Conservation (phyloP, 345 rosid species). For the Salix caprea region DNA sequence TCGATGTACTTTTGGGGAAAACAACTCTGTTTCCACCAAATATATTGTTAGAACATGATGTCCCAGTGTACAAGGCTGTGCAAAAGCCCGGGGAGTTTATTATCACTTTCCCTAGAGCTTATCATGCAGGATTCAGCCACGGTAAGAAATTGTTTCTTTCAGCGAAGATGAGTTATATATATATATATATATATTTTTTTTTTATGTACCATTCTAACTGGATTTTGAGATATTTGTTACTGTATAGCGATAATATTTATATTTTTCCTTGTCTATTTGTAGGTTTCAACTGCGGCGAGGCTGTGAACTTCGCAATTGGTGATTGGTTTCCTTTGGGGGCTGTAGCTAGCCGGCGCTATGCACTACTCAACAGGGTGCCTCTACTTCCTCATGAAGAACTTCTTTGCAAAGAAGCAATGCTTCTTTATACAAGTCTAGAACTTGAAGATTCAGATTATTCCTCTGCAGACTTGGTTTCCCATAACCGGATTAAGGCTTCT, state of each 20-base stretch:
- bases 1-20: slow-evolving; percentile 93
- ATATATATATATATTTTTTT: too few species aligned
- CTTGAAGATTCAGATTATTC: slow-evolving; percentile 57
- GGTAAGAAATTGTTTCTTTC: slow-evolving; percentile 40
- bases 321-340: slow-evolving; percentile 98
- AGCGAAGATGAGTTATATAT: neutral
- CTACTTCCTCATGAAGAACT: slow-evolving; percentile 97
- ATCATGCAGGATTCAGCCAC: slow-evolving; percentile 99
- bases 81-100: slow-evolving; percentile 97
- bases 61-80: slow-evolving; percentile 94
- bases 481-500: slow-evolving; percentile 50
- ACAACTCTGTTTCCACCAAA: slow-evolving; percentile 96
- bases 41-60: slow-evolving; percentile 68
- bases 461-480: slow-evolving; percentile 50
- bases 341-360: slow-evolving; percentile 87
- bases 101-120: slow-evolving; percentile 90
- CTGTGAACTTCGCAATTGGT: slow-evolving; percentile 96
- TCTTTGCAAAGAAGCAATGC: slow-evolving; percentile 94
- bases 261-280: slow-evolving; percentile 16
- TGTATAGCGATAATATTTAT: neutral
- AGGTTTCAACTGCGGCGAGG: slow-evolving; percentile 99
- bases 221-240: neutral
- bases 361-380: slow-evolving; percentile 81
- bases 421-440: slow-evolving; percentile 44
- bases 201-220: neutral